A percentile compares a stretch with the other conserved stretches of the same genome.
Evolutionary conservation across 192 early-diverging fungal genomes (phyloP).

Genomic region (Coemansia pectinata): DNA sequence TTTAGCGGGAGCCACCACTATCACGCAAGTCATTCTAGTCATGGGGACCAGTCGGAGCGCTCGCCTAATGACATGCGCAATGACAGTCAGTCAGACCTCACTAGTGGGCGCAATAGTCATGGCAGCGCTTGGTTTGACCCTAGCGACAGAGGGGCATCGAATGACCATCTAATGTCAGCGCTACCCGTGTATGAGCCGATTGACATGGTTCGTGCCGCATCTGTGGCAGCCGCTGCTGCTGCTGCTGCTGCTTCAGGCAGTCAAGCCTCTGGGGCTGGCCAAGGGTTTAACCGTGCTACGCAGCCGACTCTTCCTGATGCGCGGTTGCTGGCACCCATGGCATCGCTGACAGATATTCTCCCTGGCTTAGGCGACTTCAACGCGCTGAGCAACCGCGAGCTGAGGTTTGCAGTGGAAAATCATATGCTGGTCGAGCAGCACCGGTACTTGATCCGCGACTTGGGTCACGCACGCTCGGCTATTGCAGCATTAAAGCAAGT

Average conservation of each 20-base stretch:
- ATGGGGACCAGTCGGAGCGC: not conserved
- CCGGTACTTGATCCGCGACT: constrained; percentile 43
- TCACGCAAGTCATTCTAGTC: not conserved
- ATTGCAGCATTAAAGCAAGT: constrained; percentile 47
- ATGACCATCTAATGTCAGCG: constrained; percentile 20
- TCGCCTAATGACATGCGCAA: not conserved
- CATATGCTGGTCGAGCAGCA: constrained; percentile 55
- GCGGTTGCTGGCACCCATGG: constrained; percentile 49
- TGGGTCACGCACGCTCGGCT: constrained; percentile 49
- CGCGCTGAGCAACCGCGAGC: constrained; percentile 43
- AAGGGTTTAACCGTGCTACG: constrained; percentile 26
- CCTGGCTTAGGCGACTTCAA: constrained; percentile 6
- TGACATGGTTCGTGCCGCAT: constrained; percentile 22
- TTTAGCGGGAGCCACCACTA: not conserved
- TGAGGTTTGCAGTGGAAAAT: constrained; percentile 49
- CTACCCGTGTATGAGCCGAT: constrained; percentile 49
- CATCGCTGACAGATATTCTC: constrained; percentile 38
- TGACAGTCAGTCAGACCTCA: not conserved
- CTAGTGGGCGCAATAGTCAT: not conserved
- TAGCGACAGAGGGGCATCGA: not conserved
- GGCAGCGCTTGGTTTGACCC: not conserved
- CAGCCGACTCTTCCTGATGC: constrained; percentile 34
- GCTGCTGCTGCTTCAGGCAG: not conserved
- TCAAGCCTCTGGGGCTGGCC: not conserved
- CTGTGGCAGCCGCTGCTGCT: not conserved